Conservation (phyloP, 306 rosid species). For the Lathyrus aphaca region DNA sequence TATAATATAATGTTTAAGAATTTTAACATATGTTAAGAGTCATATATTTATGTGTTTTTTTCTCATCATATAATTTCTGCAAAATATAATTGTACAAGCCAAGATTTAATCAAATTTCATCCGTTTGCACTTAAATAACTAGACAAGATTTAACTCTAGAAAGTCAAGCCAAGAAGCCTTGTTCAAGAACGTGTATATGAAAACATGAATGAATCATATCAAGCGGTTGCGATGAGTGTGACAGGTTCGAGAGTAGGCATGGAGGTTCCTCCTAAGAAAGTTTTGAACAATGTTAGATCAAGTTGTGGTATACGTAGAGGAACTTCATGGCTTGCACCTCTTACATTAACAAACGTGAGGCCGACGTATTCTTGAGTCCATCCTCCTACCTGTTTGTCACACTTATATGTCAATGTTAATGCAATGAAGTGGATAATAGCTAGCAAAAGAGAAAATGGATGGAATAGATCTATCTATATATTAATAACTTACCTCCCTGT, state of each 20-base stretch:
- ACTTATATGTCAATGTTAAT: conserved; percentile 7
- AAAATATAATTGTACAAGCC: too few species aligned
- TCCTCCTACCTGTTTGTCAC: conserved; percentile 78
- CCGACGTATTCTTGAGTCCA: conserved; percentile 93
- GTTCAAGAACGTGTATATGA: too few species aligned
- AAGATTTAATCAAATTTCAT: too few species aligned
- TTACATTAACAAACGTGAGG: conserved; percentile 71
- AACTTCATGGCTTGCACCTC: conserved; percentile 98
- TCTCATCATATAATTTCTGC: too few species aligned
- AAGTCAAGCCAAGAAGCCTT: too few species aligned
- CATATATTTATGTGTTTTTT: too few species aligned
- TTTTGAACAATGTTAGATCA: conserved; percentile 67
- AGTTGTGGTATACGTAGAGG: conserved; percentile 85
- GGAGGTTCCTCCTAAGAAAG: conserved; percentile 73
- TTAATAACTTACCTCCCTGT: conserved; percentile 53
- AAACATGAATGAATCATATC: conserved; percentile 35
- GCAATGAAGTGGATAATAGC: not conserved
- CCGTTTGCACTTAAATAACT: too few species aligned
- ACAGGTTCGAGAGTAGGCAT: conserved; percentile 53
- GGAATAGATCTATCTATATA: not conserved
- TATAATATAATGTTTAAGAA: too few species aligned
- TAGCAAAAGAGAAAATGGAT: not conserved
- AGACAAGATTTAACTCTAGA: too few species aligned
- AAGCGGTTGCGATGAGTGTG: conserved; percentile 33
- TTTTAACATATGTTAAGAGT: too few species aligned